These are phyloP conservation scores for Aspergillus pseudotamarii DNA, from an alignment of 2,329 filamentous ascomycete species.

Conservation along the genomic window DNA sequence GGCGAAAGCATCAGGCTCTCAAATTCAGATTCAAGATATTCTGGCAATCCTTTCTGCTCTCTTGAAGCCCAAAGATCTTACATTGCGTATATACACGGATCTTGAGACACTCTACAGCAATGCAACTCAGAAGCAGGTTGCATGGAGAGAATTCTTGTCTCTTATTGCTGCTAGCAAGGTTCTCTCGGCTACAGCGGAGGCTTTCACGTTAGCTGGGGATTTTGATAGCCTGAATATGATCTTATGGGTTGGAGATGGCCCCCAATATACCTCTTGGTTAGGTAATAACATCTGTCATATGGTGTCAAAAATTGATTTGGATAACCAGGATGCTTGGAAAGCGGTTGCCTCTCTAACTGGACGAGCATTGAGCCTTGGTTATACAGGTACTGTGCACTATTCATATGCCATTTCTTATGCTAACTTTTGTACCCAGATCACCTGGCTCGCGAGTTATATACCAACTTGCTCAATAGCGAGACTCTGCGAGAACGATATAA, in stretches of 20 bases:
- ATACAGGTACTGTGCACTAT: slow-evolving; percentile 58
- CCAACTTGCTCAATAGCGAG: slow-evolving; percentile 35
- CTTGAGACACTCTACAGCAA: slow-evolving; percentile 45
- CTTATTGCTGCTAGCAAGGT: slow-evolving; percentile 64
- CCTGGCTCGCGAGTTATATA: slow-evolving; percentile 44
- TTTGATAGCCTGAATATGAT: slow-evolving; percentile 26
- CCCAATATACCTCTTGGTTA: slow-evolving; percentile 71
- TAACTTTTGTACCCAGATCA: slow-evolving; percentile 37
- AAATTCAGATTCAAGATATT: slow-evolving; percentile 37
- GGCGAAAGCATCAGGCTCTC: slow-evolving; percentile 37
- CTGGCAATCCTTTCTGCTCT: slow-evolving; percentile 41
- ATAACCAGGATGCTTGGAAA: slow-evolving; percentile 34
- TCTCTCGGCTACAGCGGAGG: slow-evolving; percentile 60
- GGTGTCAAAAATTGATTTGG: slow-evolving; percentile 44
- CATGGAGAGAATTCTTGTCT: slow-evolving; percentile 66
- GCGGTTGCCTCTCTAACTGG: slow-evolving; percentile 51
- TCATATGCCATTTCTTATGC: neutral
- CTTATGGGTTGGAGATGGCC: slow-evolving; percentile 67
- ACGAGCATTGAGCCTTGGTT: slow-evolving; percentile 70
- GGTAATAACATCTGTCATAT: slow-evolving; percentile 61
- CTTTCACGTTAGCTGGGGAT: slow-evolving; percentile 43
- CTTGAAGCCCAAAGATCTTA: slow-evolving; percentile 48
- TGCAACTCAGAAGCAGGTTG: slow-evolving; percentile 51
- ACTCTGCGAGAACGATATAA: slow-evolving; percentile 34
- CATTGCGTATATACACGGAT: slow-evolving; percentile 49